These are phyloP conservation scores for Tricholoma furcatifolium DNA, from an alignment of 768 basidiomycete genomes.

Conservation along the genomic window DNA sequence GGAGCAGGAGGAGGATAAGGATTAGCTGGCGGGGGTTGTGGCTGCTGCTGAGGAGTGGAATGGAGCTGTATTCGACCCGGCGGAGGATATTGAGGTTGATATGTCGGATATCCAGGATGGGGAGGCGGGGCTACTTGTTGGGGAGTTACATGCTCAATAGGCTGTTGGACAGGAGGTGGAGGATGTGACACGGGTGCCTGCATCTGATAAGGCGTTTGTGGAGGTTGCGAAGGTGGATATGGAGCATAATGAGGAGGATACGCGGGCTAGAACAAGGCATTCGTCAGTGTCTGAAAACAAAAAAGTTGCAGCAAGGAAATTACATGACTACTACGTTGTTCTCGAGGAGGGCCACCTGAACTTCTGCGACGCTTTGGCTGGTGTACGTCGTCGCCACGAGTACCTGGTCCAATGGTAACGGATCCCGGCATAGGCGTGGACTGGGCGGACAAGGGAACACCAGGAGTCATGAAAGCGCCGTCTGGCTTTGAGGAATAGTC, in stretches of 20 bases:
- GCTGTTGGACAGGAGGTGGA: slow-evolving; percentile 24
- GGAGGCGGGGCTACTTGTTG: slow-evolving; percentile 34
- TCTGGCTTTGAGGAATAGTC: slow-evolving; percentile 51
- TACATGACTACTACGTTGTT: slow-evolving; percentile 52
- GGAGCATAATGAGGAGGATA: slow-evolving; percentile 44
- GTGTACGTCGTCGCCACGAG: slow-evolving; percentile 35
- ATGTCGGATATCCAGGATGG: slow-evolving; percentile 34
- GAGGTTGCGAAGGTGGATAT: slow-evolving; percentile 37
- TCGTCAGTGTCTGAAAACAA: slow-evolving; percentile 9
- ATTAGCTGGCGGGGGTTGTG: slow-evolving; percentile 37
- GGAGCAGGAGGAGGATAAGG: slow-evolving; percentile 47
- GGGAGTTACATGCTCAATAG: slow-evolving; percentile 44
- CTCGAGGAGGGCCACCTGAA: slow-evolving; percentile 36
- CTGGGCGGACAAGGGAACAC: slow-evolving; percentile 45
- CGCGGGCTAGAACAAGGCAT: slow-evolving; percentile 24
- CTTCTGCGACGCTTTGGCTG: slow-evolving; percentile 45
- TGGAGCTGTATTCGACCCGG: slow-evolving; percentile 27
- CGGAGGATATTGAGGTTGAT: slow-evolving; percentile 31
- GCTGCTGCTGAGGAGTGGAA: slow-evolving; percentile 28
- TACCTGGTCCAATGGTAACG: slow-evolving; percentile 30
- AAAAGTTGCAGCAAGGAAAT: slow-evolving; percentile 18
- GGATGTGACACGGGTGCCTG: slow-evolving; percentile 27
- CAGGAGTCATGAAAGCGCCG: slow-evolving; percentile 47
- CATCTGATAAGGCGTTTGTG: slow-evolving; percentile 31
- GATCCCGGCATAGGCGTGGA: slow-evolving; percentile 35